Conservation (phyloP, 2,329 filamentous ascomycete species). For the Colletotrichum shisoi region DNA sequence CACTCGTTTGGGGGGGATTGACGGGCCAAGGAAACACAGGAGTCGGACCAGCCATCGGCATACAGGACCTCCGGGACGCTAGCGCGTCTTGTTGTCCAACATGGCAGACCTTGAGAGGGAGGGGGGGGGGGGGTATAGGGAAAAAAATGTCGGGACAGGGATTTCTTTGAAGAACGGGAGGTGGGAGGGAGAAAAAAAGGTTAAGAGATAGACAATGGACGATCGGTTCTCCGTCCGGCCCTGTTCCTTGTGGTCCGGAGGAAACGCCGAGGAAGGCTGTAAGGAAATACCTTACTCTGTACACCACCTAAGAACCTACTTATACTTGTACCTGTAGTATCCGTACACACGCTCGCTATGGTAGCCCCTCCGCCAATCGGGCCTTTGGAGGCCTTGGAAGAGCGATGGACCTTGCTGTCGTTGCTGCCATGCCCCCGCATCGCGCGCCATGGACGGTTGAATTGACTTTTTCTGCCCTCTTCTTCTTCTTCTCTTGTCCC, state of each 20-base stretch:
- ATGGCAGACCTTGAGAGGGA: not conserved
- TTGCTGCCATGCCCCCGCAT: not conserved
- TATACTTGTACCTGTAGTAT: no score
- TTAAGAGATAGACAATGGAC: not conserved
- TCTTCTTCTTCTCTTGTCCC: not conserved
- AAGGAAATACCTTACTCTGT: no score
- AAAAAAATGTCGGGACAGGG: not conserved
- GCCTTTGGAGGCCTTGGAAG: constrained; percentile 13
- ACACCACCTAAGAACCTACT: no score
- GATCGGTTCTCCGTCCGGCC: constrained; percentile 1
- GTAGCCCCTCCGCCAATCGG: constrained; percentile 20
- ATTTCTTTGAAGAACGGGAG: not conserved
- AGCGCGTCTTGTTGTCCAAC: not conserved
- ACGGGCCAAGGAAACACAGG: not conserved
- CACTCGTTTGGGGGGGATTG: not conserved
- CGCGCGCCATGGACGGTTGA: not conserved
- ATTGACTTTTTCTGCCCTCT: constrained; percentile 10
- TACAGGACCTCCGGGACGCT: constrained; percentile 1
- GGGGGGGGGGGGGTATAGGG: not conserved
- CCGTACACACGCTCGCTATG: not conserved
- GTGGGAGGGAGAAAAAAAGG: not conserved
- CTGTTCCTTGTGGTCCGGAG: constrained; percentile 9
- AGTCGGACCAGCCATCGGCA: constrained; percentile 11
- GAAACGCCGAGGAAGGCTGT: not conserved
- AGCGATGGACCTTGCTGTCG: constrained; percentile 6